A percentile compares a stretch with the other conserved stretches of the same genome.
Evolutionary conservation across 345 rosid genomes (phyloP).

Genomic region (Salix dunnii): DNA sequence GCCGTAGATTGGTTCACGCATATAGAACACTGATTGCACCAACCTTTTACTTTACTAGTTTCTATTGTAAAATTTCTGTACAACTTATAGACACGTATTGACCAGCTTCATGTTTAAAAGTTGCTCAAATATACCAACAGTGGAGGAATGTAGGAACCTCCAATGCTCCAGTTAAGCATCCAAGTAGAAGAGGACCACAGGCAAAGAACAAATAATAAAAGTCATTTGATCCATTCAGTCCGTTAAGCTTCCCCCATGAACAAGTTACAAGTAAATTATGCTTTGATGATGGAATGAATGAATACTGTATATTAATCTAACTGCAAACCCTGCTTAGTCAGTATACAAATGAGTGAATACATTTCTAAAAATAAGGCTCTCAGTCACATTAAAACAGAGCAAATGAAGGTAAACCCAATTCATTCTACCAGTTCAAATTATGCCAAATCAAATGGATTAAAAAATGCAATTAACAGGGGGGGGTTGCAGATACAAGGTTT

Average conservation of each 20-base stretch:
- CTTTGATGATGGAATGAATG: background rate
- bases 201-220: background rate
- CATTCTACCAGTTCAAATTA: background rate
- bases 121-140: background rate
- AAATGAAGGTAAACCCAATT: background rate
- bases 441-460: background rate
- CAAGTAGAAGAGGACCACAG: background rate
- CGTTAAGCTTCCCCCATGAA: background rate
- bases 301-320: background rate
- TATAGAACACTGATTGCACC: background rate
- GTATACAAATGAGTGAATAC: background rate
- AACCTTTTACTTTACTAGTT: background rate
- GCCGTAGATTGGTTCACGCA: background rate
- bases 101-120: background rate
- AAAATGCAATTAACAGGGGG: background rate
- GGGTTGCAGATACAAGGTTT: background rate
- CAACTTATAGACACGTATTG: background rate
- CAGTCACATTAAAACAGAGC: background rate
- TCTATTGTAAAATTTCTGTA: background rate
- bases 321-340: background rate
- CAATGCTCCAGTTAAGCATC: constrained; percentile 5
- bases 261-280: background rate
- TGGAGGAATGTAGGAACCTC: background rate
- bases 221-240: background rate
- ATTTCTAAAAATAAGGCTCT: background rate